Conservation (phyloP, 257 asterid species). For the Euphrasia confusa region DNA sequence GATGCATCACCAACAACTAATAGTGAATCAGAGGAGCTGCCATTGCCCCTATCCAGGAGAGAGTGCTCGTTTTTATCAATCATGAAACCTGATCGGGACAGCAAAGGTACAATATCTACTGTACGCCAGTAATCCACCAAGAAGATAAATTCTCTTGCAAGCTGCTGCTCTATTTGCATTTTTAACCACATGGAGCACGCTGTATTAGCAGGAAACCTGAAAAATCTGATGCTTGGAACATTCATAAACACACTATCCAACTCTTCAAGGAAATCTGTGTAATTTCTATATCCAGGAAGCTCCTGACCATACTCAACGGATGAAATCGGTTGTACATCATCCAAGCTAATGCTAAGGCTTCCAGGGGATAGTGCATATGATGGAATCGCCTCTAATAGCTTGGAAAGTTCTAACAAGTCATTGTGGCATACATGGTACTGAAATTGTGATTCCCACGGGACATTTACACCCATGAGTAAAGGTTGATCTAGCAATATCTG, state of each 20-base stretch:
- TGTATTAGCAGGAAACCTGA: slow-evolving; percentile 54
- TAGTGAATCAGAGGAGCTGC: slow-evolving; percentile 48
- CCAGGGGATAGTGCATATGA: slow-evolving; percentile 68
- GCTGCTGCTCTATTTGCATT: slow-evolving; percentile 80
- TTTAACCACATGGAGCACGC: slow-evolving; percentile 66
- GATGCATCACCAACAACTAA: slow-evolving; percentile 47
- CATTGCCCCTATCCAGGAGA: slow-evolving; percentile 41
- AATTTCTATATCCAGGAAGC: slow-evolving; percentile 43
- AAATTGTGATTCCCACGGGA: slow-evolving; percentile 96
- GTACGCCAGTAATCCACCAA: slow-evolving; percentile 77
- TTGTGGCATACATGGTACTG: slow-evolving; percentile 86
- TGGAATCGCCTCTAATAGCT: slow-evolving; percentile 77
- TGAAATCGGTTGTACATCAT: slow-evolving; percentile 43
- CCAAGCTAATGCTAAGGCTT: slow-evolving; percentile 66
- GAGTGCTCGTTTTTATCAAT: slow-evolving; percentile 34
- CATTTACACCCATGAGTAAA: slow-evolving; percentile 84
- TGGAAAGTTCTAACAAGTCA: slow-evolving; percentile 82
- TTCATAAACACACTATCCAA: slow-evolving; percentile 58
- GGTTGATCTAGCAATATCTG: slow-evolving; percentile 95
- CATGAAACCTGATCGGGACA: slow-evolving; percentile 82
- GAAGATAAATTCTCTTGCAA: slow-evolving; percentile 64
- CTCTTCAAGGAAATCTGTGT: slow-evolving; percentile 61
- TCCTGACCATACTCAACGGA: slow-evolving; percentile 44
- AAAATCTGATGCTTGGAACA: slow-evolving; percentile 64
- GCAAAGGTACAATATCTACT: slow-evolving; percentile 61